A percentile compares a stretch with the other conserved stretches of the same genome.
These are phyloP conservation scores for Skeletonema tropicum DNA, from an alignment of 108 stramenopile genomes.

Conservation along the genomic window DNA sequence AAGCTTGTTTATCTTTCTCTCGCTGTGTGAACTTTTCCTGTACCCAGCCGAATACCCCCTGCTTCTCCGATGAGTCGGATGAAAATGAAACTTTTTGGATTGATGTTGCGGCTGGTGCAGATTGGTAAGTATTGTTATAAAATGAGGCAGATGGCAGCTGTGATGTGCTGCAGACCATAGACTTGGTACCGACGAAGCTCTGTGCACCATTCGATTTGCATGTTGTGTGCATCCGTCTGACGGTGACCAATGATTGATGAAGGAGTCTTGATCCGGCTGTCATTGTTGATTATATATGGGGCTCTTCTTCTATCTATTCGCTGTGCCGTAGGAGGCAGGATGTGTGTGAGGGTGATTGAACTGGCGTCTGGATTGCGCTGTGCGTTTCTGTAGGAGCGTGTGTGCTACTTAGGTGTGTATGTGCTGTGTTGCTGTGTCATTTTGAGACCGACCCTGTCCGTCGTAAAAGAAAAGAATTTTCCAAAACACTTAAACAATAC, in stretches of 20 bases:
- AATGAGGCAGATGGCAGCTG: conserved; percentile 6
- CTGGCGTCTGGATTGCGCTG: too few relatives aligned
- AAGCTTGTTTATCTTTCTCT: conserved; percentile 53
- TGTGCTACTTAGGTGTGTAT: too few relatives aligned
- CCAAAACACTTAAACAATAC: too few relatives aligned
- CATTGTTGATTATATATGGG: neutral
- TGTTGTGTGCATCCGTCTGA: conserved; percentile 9
- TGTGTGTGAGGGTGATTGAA: too few relatives aligned
- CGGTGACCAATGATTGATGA: neutral
- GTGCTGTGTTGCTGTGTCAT: too few relatives aligned
- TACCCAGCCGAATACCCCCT: conserved; percentile 40
- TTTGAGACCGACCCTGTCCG: too few relatives aligned
- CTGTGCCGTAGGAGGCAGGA: neutral
- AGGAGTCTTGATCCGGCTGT: neutral
- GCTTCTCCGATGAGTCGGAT: conserved; percentile 17
- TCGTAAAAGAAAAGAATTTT: too few relatives aligned
- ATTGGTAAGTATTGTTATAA: neutral
- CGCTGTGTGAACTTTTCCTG: conserved; percentile 60
- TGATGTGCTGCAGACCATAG: neutral
- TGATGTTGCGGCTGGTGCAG: neutral
- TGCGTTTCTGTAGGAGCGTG: too few relatives aligned
- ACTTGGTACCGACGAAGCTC: conserved; percentile 3
- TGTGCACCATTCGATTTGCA: neutral
- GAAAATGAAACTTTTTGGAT: conserved; percentile 2
- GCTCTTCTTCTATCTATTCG: too few relatives aligned